Evolutionary conservation across 2,329 filamentous ascomycete species (phyloP), one percentile per base, ranked within the genome.

Genomic region (Neonectria ditissima): DNA sequence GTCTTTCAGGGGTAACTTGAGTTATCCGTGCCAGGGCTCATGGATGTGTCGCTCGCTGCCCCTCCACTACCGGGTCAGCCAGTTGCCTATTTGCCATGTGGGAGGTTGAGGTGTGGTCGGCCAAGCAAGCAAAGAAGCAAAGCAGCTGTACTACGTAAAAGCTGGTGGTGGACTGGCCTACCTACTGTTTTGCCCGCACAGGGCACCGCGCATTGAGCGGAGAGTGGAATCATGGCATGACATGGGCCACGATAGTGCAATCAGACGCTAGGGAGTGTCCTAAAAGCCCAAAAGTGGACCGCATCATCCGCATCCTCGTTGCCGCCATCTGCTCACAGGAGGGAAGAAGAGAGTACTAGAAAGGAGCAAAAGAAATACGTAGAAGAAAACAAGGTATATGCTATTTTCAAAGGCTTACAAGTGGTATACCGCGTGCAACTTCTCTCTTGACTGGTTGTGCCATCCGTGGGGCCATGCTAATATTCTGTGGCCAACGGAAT

Each of bases 401-500:
- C 6, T 37, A n/a, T n/a, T 14, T 5, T 16, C 13, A 37, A 37
- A 6, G 16, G 14, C 14, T 37, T 6, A 37, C 16, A 37, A 16
- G n/a, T 16, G 6, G 5, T n/a, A 26, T 26, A 26, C 6, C 24
- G 4, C n/a, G 34, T 37, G 20, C n/a, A 60, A 51, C 57, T 30
- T 48, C 57, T 60, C 57, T 54, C n/a, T 60, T 60, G 57, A 32
- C 50, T 24, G 16, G 90, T 89, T 89, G 90, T 93, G 91, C 94
- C 92, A 95, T 94, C 92, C 94, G 92, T 89, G 86, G 89, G 86
- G 90, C 90, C 89, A 92, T 92, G 90, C 90, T 92, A 91, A 41
- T 18, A 8, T 41, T 41, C n/a, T 41, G 8, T 39, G 45, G 44
- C 20, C 43, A n/a, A 39, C 30, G 32, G 11, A 34, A 58, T 51